Evolutionary conservation across 768 basidiomycete species (phyloP), one percentile per base, ranked within the genome.

Genomic region (Rossbeevera mucosa): DNA sequence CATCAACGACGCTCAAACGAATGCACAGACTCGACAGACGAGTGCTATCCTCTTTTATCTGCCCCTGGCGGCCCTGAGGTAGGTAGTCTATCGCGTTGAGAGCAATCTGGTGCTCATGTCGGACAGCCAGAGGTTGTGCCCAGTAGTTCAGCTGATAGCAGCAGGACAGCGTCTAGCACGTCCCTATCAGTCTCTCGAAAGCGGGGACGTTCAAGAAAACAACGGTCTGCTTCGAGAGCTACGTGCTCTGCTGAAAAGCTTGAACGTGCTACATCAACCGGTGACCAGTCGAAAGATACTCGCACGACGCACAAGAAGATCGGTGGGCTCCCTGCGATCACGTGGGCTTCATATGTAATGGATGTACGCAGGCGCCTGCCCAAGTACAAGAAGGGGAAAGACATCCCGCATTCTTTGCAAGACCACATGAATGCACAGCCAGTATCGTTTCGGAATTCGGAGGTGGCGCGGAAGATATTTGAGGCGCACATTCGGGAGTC

Each of bases 401-500:
- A 88, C 53, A 72, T 89, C n/a, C 82, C 83, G 1, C 81, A 83
- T 56, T 56, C 72, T 3, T 62, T 89, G 5, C 83, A 88, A 51
- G 87, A 90, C 63, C 71, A 78, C 48, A 77, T 90, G 68, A 86
- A 88, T 64, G 61, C 70, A 2, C 72, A 82, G 57, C 71, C 75
- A 2, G 59, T 61, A 0, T 48, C 62, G n/a, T 74, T 71, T 24
- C 73, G 77, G 12, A 64, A 67, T 21, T 72, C 77, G 2, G 70
- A 67, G 2, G 67, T 74, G 44, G 77, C 78, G 60, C 76, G 79
- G 16, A 60, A 66, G 3, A 70, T 91, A 1, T 86, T 91, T 52
- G 77, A 85, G 60, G 77, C 80, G 3, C 76, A 76, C 55, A 91
- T 94, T 13, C 68, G 69, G 14, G 80, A 86, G 55, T 86, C 86